Conservation (phyloP, 805 yeast genomes). For the Schizosaccharomyces pombe region DNA sequence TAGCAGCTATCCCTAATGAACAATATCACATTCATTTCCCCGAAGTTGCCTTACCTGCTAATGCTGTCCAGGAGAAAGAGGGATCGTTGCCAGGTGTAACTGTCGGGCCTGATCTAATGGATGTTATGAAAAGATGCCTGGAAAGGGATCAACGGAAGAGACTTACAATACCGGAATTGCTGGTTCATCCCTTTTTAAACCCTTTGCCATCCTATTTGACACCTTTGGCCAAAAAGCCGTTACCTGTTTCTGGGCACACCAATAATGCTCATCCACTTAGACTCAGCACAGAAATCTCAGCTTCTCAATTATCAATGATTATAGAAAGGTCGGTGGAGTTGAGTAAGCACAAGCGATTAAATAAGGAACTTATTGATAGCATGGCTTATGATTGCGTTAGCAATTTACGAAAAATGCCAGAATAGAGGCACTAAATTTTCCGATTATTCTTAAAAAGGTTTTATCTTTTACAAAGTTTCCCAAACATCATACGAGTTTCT, state of each 20-base stretch:
- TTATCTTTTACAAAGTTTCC: no score
- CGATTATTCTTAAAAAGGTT: neutral
- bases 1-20: constrained; percentile 70
- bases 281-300: neutral
- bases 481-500: no score
- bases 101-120: constrained; percentile 50
- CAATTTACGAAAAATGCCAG: neutral
- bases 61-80: constrained; percentile 18
- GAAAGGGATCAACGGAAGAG: constrained; percentile 46
- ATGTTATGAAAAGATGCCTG: constrained; percentile 50
- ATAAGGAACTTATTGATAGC: neutral
- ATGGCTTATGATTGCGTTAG: neutral
- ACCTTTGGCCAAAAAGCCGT: neutral
- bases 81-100: constrained; percentile 17
- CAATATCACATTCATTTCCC: constrained; percentile 49
- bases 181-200: constrained; percentile 39
- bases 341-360: neutral
- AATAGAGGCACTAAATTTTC: neutral
- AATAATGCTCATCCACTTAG: neutral
- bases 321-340: neutral
- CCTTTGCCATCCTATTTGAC: constrained; percentile 22
- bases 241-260: neutral
- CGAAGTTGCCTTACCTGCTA: constrained; percentile 11
- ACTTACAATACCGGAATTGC: constrained; percentile 35
- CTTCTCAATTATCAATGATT: neutral